These are phyloP conservation scores for Xylaria sp. DNA, from an alignment of 2,329 filamentous ascomycete genomes.

Conservation along the genomic window DNA sequence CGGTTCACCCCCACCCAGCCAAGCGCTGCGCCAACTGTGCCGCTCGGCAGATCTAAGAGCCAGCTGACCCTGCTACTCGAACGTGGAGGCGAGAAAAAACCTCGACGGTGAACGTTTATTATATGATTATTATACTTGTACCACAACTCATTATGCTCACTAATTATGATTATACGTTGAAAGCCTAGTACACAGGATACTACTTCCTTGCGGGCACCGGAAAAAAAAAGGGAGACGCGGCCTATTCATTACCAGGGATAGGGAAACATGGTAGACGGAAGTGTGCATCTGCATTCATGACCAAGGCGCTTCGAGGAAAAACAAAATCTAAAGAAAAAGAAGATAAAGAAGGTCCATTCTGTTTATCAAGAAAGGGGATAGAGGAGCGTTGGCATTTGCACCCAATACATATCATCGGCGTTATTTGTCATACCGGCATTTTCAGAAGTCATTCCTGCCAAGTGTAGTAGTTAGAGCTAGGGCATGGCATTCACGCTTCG, in stretches of 20 bases:
- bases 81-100: constrained; percentile 39
- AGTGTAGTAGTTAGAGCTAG: constrained; percentile 8
- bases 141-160: neutral
- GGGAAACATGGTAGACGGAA: neutral
- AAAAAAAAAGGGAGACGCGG: constrained; percentile 2
- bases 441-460: neutral
- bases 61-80: constrained; percentile 62
- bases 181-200: constrained; percentile 12
- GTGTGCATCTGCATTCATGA: constrained; percentile 17
- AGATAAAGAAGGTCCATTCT: constrained; percentile 2
- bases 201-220: constrained; percentile 6
- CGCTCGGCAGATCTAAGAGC: constrained; percentile 61
- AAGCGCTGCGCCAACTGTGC: constrained; percentile 47
- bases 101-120: constrained; percentile 27
- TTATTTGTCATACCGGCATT: constrained; percentile 19
- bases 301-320: constrained; percentile 3
- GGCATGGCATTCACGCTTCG: constrained; percentile 11
- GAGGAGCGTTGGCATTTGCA: constrained; percentile 24
- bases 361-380: constrained; percentile 1
- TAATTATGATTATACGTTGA: constrained; percentile 1
- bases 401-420: constrained; percentile 28
- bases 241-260: neutral
- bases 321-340: no score
- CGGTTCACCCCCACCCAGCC: constrained; percentile 54
- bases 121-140: constrained; percentile 10